These are phyloP conservation scores for Limonium bicolor DNA, from an alignment of 148 eudicot species.

Conservation along the genomic window DNA sequence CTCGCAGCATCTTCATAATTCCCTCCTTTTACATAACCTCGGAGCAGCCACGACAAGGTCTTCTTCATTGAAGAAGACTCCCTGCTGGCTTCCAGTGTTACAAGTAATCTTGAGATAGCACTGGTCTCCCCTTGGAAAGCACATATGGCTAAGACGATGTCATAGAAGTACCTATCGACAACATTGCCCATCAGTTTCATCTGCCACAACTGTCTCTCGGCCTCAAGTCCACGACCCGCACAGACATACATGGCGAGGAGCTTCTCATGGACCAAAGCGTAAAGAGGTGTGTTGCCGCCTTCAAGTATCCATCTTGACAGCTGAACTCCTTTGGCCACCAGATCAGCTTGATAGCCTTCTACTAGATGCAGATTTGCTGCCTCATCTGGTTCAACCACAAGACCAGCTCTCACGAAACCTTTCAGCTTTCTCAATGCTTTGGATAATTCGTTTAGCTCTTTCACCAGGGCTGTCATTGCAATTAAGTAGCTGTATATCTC, in stretches of 20 bases:
- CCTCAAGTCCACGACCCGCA: conserved; percentile 68
- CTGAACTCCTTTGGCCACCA: conserved; percentile 42
- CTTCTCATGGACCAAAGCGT: conserved; percentile 49
- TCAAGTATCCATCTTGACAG: conserved; percentile 49
- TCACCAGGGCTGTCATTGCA: conserved; percentile 84
- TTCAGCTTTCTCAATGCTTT: conserved; percentile 71
- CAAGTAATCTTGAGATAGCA: conserved; percentile 48
- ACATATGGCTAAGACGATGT: conserved; percentile 79
- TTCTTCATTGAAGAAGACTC: conserved; percentile 41
- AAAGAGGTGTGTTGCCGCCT: conserved; percentile 43
- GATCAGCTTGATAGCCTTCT: conserved; percentile 50
- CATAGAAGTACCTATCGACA: conserved; percentile 58
- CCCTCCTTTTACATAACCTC: conserved; percentile 78
- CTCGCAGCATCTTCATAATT: conserved; percentile 61
- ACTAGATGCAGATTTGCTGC: conserved; percentile 28
- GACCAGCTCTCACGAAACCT: conserved; percentile 43
- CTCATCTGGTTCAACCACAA: conserved; percentile 39
- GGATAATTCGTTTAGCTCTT: conserved; percentile 63
- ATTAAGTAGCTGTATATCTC: conserved; percentile 74
- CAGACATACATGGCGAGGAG: conserved; percentile 86
- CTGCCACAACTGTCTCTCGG: conserved; percentile 71
- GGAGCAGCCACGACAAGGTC: conserved; percentile 65
- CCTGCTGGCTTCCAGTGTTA: conserved; percentile 52
- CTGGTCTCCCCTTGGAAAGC: conserved; percentile 19
- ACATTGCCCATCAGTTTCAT: conserved; percentile 50